A percentile compares a stretch with the other conserved stretches of the same genome.
Conservation (phyloP, 768 basidiomycete genomes). For the Mycena haematopus region DNA sequence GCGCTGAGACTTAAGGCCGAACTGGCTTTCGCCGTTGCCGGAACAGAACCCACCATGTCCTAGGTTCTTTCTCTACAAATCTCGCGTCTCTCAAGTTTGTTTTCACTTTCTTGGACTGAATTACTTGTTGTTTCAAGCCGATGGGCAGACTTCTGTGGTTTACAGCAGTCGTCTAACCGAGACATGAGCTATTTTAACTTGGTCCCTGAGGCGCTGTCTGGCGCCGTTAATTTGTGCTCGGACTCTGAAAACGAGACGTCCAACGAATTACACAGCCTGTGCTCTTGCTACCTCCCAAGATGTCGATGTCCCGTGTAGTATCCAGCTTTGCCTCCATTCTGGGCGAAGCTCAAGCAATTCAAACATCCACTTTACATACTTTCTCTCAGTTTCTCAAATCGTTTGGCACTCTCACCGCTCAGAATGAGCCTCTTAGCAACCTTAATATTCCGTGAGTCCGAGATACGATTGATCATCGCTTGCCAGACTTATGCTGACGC, state of each 20-base stretch:
- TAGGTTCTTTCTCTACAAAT: too few relatives aligned
- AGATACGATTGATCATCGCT: not conserved
- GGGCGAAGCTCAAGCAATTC: constrained; percentile 7
- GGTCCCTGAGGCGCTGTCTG: too few relatives aligned
- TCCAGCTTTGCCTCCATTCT: constrained; percentile 6
- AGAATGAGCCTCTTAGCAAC: not conserved
- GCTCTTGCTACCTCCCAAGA: not conserved
- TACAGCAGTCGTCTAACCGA: too few relatives aligned
- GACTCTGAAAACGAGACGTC: not conserved
- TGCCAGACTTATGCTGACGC: constrained; percentile 1
- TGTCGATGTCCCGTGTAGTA: not conserved
- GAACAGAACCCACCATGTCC: too few relatives aligned
- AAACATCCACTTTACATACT: constrained; percentile 3
- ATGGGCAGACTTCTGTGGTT: too few relatives aligned
- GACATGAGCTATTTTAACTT: too few relatives aligned
- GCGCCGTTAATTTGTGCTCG: not conserved
- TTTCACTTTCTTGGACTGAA: too few relatives aligned
- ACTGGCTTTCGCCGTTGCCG: too few relatives aligned
- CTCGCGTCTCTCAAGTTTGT: too few relatives aligned
- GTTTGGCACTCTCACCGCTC: constrained; percentile 1
- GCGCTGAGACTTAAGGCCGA: too few relatives aligned
- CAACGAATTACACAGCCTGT: not conserved
- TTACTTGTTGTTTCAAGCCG: too few relatives aligned
- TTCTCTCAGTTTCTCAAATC: constrained; percentile 11
- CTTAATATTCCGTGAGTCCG: constrained; percentile 7